Evolutionary conservation across 768 basidiomycete species (phyloP).

Genomic region (Boletus speciosus): DNA sequence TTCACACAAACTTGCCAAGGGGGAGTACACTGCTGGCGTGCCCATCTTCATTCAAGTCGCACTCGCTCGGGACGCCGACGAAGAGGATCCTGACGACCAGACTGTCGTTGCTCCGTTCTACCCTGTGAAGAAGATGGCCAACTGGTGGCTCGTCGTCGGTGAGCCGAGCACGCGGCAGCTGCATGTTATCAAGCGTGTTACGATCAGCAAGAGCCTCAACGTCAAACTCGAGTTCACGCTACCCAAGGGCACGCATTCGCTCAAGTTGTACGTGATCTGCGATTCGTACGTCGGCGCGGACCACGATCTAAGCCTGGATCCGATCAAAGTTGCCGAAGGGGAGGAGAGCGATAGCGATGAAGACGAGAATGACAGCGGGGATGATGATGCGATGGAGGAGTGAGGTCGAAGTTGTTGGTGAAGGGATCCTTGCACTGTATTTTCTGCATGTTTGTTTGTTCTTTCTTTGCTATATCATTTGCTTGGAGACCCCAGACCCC

Average conservation of each 20-base stretch:
- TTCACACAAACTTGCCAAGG: conserved; percentile 77
- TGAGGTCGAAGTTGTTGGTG: conserved; percentile 11
- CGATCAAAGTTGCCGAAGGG: conserved; percentile 85
- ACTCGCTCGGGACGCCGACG: conserved; percentile 78
- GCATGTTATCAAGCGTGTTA: conserved; percentile 82
- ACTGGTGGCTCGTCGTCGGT: conserved; percentile 98
- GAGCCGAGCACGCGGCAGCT: conserved; percentile 76
- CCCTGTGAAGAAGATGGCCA: conserved; percentile 85
- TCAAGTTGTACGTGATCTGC: conserved; percentile 90
- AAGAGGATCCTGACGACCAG: conserved; percentile 71
- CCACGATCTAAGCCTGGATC: conserved; percentile 81
- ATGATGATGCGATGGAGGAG: conserved; percentile 56
- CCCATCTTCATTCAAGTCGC: conserved; percentile 80
- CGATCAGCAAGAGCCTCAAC: conserved; percentile 64
- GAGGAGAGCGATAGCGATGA: conserved; percentile 81
- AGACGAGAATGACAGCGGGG: conserved; percentile 56
- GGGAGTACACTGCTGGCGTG: conserved; percentile 79
- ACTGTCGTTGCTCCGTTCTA: conserved; percentile 91
- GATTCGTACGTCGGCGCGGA: conserved; percentile 91
- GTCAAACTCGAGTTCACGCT: conserved; percentile 89
- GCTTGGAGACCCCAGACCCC: neutral
- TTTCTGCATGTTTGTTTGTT: neutral
- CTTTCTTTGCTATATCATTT: neutral
- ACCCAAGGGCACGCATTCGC: conserved; percentile 74
- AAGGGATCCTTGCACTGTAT: neutral